These are phyloP conservation scores for Daldinia sp. DNA, from an alignment of 2,329 filamentous ascomycete species.

Conservation along the genomic window DNA sequence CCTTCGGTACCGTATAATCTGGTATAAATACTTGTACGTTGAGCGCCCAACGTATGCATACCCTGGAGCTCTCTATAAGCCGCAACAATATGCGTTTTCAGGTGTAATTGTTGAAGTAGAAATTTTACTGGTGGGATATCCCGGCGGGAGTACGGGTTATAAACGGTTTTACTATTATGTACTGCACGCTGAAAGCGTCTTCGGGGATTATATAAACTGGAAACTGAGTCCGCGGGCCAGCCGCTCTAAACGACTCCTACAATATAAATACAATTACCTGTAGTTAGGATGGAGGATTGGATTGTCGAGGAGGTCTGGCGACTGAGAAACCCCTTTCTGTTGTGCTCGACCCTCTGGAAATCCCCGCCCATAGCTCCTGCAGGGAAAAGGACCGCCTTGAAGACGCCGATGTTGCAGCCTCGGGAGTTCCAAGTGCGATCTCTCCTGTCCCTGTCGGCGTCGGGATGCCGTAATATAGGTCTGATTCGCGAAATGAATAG, in stretches of 20 bases:
- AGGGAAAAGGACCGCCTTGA: not conserved
- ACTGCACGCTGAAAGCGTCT: not conserved
- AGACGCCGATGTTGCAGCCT: not conserved
- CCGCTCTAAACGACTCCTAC: not conserved
- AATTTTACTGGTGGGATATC: not conserved
- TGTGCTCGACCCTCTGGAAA: not conserved
- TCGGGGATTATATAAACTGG: not conserved
- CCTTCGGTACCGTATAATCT: too few species aligned
- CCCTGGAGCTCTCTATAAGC: too few species aligned
- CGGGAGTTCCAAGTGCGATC: not conserved
- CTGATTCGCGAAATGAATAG: constrained; percentile 55
- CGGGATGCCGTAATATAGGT: constrained; percentile 52
- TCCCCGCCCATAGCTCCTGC: not conserved
- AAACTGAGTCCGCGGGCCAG: not conserved
- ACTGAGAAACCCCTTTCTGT: not conserved
- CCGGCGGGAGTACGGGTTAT: not conserved
- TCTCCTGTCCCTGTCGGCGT: not conserved
- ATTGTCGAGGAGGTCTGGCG: not conserved
- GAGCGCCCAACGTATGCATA: too few species aligned
- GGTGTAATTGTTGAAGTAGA: too few species aligned
- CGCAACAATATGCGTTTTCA: too few species aligned
- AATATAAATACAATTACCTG: not conserved
- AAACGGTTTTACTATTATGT: not conserved
- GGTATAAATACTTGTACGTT: too few species aligned
- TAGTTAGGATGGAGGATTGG: not conserved